Percentiles rank a stretch among this genome's conserved stretches.
phyloP scores from a whole-genome alignment of 352 stramenopile species.

The Phytopythium delawarense region DNA sequence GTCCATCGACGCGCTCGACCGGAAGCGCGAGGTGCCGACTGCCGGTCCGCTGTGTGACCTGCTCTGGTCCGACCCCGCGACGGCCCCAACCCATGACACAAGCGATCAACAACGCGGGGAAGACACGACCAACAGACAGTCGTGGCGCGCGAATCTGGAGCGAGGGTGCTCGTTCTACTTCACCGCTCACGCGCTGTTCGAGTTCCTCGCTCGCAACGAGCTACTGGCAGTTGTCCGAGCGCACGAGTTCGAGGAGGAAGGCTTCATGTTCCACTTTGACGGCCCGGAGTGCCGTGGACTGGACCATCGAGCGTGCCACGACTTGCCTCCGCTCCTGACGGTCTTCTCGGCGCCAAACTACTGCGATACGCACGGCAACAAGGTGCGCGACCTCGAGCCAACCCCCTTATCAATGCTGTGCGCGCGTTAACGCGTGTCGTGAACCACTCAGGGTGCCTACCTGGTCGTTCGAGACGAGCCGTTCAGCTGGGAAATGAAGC shows the following conservation, averaged over 20 bases:
- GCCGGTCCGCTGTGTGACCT: slow-evolving; percentile 66
- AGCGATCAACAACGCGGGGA: neutral
- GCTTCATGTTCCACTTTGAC: slow-evolving; percentile 63
- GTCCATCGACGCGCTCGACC: slow-evolving; percentile 57
- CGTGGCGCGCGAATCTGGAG: slow-evolving; percentile 28
- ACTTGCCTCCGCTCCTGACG: slow-evolving; percentile 84
- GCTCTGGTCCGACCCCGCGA: slow-evolving; percentile 62
- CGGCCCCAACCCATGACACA: neutral
- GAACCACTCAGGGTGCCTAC: slow-evolving; percentile 38
- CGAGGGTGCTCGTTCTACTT: slow-evolving; percentile 88
- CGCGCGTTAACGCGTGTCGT: neutral
- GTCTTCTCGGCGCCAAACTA: slow-evolving; percentile 96
- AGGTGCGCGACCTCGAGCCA: slow-evolving; percentile 21
- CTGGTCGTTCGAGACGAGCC: slow-evolving; percentile 41
- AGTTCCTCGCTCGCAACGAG: slow-evolving; percentile 64
- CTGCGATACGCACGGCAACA: slow-evolving; percentile 84
- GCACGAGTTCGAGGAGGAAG: slow-evolving; percentile 76
- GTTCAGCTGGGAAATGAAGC: slow-evolving; percentile 50
- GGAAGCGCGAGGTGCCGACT: slow-evolving; percentile 57
- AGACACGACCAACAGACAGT: neutral
- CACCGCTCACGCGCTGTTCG: slow-evolving; percentile 66
- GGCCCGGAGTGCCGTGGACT: slow-evolving; percentile 33
- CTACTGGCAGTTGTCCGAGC: slow-evolving; percentile 73
- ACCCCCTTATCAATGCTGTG: neutral
- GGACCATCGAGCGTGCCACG: slow-evolving; percentile 42